Percentiles rank a stretch among this genome's conserved stretches.
These are phyloP conservation scores for Carpinus fangiana DNA, from an alignment of 306 rosid species.

Conservation along the genomic window DNA sequence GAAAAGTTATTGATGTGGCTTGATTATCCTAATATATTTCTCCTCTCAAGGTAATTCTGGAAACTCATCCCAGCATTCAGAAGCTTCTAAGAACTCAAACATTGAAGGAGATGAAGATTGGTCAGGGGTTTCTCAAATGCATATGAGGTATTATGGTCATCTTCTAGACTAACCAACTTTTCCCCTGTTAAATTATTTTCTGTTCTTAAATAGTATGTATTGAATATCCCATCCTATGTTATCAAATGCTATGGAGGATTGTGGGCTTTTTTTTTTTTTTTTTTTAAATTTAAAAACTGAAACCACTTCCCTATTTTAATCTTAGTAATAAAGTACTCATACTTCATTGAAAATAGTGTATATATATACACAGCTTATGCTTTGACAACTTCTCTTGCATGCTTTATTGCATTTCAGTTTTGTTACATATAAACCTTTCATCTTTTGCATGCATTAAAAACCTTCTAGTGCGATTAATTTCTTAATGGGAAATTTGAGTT, in stretches of 20 bases:
- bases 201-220: not conserved
- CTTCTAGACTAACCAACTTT: not conserved
- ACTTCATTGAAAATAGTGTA: not conserved
- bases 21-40: conserved; percentile 3
- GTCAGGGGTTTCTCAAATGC: conserved; percentile 58
- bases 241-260: not conserved
- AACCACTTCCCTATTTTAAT: not conserved
- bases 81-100: conserved; percentile 42
- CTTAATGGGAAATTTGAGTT: not conserved
- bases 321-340: not conserved
- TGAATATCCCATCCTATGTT: not conserved
- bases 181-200: not conserved
- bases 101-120: conserved; percentile 65
- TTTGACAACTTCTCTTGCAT: conserved; percentile 4
- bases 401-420: not conserved
- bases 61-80: conserved; percentile 37
- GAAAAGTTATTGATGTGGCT: conserved; percentile 8
- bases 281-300: not conserved
- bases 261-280: not conserved
- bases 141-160: conserved; percentile 52
- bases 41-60: conserved; percentile 45
- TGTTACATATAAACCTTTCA: not conserved
- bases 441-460: not conserved
- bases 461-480: not conserved
- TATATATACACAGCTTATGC: not conserved